Evolutionary conservation across 225 moss, liverwort and hornwort species (phyloP), one percentile per base, ranked within the genome.

Genomic region (Neckera pumila): DNA sequence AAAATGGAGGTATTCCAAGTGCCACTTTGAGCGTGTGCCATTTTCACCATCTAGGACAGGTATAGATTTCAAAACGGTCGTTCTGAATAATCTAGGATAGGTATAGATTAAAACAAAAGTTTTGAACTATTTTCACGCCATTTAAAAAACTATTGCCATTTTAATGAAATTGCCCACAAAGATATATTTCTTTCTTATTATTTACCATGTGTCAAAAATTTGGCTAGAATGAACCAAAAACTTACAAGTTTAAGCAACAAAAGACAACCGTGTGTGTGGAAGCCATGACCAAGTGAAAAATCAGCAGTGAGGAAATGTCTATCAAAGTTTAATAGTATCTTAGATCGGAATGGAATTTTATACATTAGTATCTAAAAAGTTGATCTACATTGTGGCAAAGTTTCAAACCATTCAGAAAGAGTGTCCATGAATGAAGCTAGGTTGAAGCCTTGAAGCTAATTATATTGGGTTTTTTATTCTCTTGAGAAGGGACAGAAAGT

Each of bases 251-350:
- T n/a, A n/a, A 69, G 12, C 0, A 1, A 23, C 4, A 38, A n/a
- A 69, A 38, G n/a, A 38, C 38, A 38, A 12, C 1, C 0, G 3
- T 1, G 0, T 0, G 2, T 22, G 1, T 12, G 2, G 38, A 22
- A 4, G 13, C 3, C 1, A 1, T 69, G 5, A 38, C 2, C 0
- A 38, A 0, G 5, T 2, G 22, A 0, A 12, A 69, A n/a, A 6
- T 25, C 0, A 70, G 7, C 23, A 13, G 12, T 38, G 7, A 1
- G 4, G 1, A 69, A 38, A 69, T 38, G 4, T 38, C 22, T 13
- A 38, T 3, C 6, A 66, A 66, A 11, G 1, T 67, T n/a, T 4
- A 4, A 22, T 1, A 38, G 1, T 67, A 38, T 22, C 12, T 67
- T 66, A 6, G 12, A 67, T n/a, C 1, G 1, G 3, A 1, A n/a